Evolutionary conservation across 2,329 filamentous ascomycete species (phyloP).

Genomic region (Colletotrichum godetiae): DNA sequence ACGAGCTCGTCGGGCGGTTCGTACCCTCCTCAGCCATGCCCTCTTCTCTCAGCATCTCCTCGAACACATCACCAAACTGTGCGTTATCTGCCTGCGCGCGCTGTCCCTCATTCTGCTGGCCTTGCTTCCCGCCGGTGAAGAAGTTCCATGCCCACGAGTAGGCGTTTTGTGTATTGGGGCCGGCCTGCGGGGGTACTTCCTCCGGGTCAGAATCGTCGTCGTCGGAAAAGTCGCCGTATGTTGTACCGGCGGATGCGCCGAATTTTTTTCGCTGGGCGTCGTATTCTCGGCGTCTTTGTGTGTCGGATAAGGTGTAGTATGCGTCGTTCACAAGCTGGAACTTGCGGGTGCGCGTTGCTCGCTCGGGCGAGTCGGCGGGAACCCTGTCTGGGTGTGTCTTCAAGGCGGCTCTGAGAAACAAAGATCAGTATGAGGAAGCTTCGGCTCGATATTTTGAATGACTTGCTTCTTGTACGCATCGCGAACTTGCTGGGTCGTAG

Average conservation of each 20-base stretch:
- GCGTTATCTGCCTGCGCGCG: constrained; percentile 73
- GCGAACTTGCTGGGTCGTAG: constrained; percentile 85
- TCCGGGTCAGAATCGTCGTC: constrained; percentile 47
- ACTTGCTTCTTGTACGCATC: constrained; percentile 90
- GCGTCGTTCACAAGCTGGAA: constrained; percentile 95
- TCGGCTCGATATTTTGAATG: not conserved
- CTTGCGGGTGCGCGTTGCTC: constrained; percentile 81
- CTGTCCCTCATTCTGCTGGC: constrained; percentile 46
- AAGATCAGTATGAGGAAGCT: constrained; percentile 29
- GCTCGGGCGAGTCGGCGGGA: constrained; percentile 83
- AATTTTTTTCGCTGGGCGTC: constrained; percentile 77
- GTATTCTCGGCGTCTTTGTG: constrained; percentile 82
- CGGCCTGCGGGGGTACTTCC: constrained; percentile 37
- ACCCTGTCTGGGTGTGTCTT: constrained; percentile 96
- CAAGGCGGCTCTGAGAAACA: constrained; percentile 77
- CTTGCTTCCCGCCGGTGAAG: constrained; percentile 59
- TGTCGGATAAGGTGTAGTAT: constrained; percentile 90
- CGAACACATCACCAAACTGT: constrained; percentile 89
- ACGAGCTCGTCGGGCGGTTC: constrained; percentile 72
- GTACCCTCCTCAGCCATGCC: constrained; percentile 80
- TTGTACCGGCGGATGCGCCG: constrained; percentile 53
- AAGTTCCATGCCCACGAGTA: constrained; percentile 85
- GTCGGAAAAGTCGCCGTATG: constrained; percentile 46
- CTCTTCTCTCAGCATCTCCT: constrained; percentile 91
- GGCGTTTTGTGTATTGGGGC: constrained; percentile 51